phyloP scores from a whole-genome alignment of 768 basidiomycete species.

The Pulveroboletus sp. region DNA sequence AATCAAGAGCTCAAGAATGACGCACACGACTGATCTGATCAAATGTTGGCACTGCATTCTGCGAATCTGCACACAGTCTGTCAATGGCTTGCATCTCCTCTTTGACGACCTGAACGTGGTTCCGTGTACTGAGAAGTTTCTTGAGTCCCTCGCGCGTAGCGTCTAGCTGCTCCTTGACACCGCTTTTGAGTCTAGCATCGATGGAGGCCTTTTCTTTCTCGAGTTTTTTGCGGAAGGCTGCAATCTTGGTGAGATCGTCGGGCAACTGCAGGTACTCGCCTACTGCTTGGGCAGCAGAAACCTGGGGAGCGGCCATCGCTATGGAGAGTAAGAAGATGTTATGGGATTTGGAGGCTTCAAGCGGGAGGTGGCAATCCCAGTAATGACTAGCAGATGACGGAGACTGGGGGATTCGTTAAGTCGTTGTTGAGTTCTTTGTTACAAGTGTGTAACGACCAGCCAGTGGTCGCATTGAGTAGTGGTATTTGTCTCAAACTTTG shows the following conservation, averaged over 20 bases:
- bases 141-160: constrained; percentile 84
- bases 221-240: constrained; percentile 86
- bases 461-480: no score
- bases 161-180: constrained; percentile 90
- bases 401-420: no score
- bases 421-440: no score
- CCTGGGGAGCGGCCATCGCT: constrained; percentile 45
- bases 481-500: no score
- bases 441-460: no score
- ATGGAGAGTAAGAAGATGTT: constrained; percentile 4
- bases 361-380: no score
- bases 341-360: neutral
- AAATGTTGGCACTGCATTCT: constrained; percentile 77
- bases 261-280: constrained; percentile 91
- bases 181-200: constrained; percentile 82
- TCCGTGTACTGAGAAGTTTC: constrained; percentile 71
- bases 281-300: constrained; percentile 81
- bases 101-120: constrained; percentile 74
- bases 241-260: constrained; percentile 87
- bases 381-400: neutral
- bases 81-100: constrained; percentile 85
- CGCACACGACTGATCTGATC: constrained; percentile 93
- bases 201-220: constrained; percentile 96
- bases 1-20: constrained; percentile 8
- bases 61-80: constrained; percentile 68